These are phyloP conservation scores for Neofusicoccum ribis DNA, from an alignment of 2,329 filamentous ascomycete species.

Conservation along the genomic window DNA sequence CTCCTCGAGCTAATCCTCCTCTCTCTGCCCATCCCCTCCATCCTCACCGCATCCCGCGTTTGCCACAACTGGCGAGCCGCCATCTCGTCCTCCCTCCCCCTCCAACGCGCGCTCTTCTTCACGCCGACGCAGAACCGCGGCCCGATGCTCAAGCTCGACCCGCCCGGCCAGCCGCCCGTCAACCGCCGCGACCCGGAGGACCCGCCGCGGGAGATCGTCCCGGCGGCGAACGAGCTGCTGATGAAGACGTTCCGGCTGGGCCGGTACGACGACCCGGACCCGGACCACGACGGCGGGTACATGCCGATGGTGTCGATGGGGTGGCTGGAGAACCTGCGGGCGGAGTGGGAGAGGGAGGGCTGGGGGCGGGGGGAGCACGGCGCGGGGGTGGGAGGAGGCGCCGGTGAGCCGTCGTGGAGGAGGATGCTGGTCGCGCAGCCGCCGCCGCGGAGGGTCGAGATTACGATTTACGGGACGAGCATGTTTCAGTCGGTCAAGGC, in stretches of 20 bases:
- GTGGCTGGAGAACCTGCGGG: not conserved
- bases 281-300: conserved; percentile 13
- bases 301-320: conserved; percentile 17
- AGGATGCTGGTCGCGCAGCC: conserved; percentile 15
- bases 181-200: not conserved
- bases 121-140: not conserved
- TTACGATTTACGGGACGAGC: not conserved
- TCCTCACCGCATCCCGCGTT: not conserved
- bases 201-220: not conserved
- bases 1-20: conserved; percentile 17
- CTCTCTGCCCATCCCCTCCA: not conserved
- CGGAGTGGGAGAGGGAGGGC: not conserved
- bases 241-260: conserved; percentile 5
- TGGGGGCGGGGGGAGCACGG: not conserved
- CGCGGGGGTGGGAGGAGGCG: not conserved
- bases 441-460: conserved; percentile 16
- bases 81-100: not conserved
- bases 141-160: not conserved
- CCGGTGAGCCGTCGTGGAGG: conserved; percentile 1
- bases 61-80: not conserved
- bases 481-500: conserved; percentile 9
- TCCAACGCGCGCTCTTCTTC: conserved; percentile 17
- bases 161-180: not conserved
- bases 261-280: conserved; percentile 8
- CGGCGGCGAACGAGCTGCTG: conserved; percentile 1